phyloP scores from a whole-genome alignment of 345 rosid species.

The Aethionema arabicum region DNA sequence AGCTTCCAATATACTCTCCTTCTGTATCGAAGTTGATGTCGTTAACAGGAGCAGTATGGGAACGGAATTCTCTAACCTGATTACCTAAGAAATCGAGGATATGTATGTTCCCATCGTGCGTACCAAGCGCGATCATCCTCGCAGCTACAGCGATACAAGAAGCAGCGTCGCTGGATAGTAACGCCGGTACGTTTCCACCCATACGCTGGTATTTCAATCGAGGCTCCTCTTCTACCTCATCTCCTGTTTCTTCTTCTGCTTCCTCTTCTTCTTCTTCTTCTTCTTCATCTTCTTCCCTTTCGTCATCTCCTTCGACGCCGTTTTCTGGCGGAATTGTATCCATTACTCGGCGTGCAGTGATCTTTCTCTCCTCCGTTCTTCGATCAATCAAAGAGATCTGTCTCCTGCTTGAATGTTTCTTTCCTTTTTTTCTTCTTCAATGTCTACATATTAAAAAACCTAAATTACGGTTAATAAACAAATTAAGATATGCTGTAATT shows the following conservation, averaged over 20 bases:
- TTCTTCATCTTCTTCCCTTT: conserved; percentile 55
- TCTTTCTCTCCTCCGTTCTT: neutral
- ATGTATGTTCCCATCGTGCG: conserved; percentile 80
- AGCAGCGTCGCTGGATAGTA: conserved; percentile 86
- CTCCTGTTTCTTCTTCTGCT: conserved; percentile 63
- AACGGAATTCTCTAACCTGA: conserved; percentile 85
- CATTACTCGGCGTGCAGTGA: conserved; percentile 41
- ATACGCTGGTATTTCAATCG: conserved; percentile 94
- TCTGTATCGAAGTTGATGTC: conserved; percentile 89
- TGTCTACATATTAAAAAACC: no score
- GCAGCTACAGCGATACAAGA: conserved; percentile 93
- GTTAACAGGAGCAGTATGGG: conserved; percentile 86
- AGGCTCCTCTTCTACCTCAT: conserved; percentile 87
- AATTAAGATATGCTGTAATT: no score
- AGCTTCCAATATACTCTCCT: conserved; percentile 94
- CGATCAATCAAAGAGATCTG: neutral
- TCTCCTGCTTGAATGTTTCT: no score
- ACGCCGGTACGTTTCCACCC: conserved; percentile 87
- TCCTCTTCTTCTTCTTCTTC: conserved; percentile 61
- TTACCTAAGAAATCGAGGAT: conserved; percentile 97
- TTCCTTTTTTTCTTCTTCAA: no score
- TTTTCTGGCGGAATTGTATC: conserved; percentile 81
- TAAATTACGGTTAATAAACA: no score
- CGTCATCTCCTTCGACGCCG: conserved; percentile 91
- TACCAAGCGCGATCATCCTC: conserved; percentile 97